A percentile compares a stretch with the other conserved stretches of the same genome.
Evolutionary conservation across 106 monocot species (phyloP).

Genomic region (Iris macrosiphon): DNA sequence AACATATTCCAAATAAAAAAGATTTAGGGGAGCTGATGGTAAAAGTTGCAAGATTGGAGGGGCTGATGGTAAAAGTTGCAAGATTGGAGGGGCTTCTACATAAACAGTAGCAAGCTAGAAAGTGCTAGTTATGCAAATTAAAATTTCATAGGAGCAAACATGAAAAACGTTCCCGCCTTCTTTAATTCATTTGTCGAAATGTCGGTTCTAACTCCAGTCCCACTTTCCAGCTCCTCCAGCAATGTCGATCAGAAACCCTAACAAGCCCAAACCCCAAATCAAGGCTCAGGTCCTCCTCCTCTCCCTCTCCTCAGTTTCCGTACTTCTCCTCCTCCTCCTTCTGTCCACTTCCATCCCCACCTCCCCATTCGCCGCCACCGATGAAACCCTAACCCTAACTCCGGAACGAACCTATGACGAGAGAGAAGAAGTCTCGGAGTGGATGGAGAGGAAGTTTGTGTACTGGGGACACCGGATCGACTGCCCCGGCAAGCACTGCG

Average conservation of each 20-base stretch:
- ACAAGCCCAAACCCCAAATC: constrained; percentile 19
- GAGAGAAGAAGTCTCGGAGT: neutral
- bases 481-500: constrained; percentile 96
- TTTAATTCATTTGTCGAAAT: no score
- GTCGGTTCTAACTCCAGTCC: no score
- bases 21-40: no score
- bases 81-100: no score
- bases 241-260: constrained; percentile 49
- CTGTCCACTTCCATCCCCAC: neutral
- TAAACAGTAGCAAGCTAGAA: no score
- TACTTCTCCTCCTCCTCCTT: constrained; percentile 28
- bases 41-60: no score
- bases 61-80: no score
- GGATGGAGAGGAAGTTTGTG: constrained; percentile 51
- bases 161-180: no score
- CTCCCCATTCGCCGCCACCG: constrained; percentile 9
- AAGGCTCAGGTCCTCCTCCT: constrained; percentile 34
- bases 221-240: neutral
- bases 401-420: neutral
- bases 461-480: constrained; percentile 87
- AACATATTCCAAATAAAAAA: no score
- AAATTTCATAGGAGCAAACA: no score
- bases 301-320: constrained; percentile 1
- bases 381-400: neutral
- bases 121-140: no score